Evolutionary conservation across 805 yeast genomes (phyloP).

Genomic region (Lipomyces anomalus): DNA sequence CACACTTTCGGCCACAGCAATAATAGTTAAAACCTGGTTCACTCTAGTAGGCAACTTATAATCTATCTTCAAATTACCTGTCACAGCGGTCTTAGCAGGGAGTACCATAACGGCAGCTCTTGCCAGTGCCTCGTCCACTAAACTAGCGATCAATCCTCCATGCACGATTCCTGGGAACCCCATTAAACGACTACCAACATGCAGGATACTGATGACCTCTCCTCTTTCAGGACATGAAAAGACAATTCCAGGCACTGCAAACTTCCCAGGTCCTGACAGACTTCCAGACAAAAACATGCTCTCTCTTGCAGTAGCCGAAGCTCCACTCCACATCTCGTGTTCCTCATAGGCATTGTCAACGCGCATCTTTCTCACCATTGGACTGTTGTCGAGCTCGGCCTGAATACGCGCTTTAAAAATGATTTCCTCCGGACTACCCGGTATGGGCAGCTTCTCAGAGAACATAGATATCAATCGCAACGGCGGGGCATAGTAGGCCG

Average conservation of each 20-base stretch:
- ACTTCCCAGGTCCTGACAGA: constrained; percentile 57
- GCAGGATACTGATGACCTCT: constrained; percentile 58
- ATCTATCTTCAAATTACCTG: constrained; percentile 17
- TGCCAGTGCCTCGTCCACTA: constrained; percentile 72
- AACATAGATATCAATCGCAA: constrained; percentile 4
- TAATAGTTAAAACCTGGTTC: constrained; percentile 6
- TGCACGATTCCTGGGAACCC: constrained; percentile 47
- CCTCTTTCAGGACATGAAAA: constrained; percentile 48
- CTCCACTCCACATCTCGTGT: constrained; percentile 25
- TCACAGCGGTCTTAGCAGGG: constrained; percentile 14
- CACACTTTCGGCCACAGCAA: neutral
- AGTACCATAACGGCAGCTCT: constrained; percentile 22
- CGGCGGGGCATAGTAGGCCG: constrained; percentile 14
- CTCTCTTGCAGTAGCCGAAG: constrained; percentile 24
- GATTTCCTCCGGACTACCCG: constrained; percentile 11
- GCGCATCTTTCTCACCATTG: constrained; percentile 26
- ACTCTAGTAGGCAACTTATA: constrained; percentile 16
- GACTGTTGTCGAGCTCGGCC: constrained; percentile 19
- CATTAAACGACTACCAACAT: constrained; percentile 55
- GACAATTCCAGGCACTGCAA: constrained; percentile 72
- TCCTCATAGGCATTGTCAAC: constrained; percentile 21
- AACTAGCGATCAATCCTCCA: constrained; percentile 70
- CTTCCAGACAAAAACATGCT: constrained; percentile 49
- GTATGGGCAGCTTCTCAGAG: constrained; percentile 10
- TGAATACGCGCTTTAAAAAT: constrained; percentile 7